Base-by-base conservation (phyloP, 768 basidiomycete species). In the Rhodotorula kratochvilovae region DNA sequence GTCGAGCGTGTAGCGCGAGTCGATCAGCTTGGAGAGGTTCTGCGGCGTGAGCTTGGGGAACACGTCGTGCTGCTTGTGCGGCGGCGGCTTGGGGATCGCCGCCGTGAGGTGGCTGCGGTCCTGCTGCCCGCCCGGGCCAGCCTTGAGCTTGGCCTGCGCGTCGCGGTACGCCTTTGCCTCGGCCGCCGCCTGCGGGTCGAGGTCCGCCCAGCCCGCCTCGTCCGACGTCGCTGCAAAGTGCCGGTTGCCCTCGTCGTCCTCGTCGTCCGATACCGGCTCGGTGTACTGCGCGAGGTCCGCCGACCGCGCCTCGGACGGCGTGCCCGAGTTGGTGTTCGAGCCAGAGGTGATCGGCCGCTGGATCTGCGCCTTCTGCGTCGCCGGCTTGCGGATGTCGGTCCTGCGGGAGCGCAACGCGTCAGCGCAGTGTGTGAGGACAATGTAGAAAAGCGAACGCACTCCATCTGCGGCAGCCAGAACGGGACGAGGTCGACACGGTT, bases 401-500 rank as follows among this genome's bases (percentile, higher is more conserved):
- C 72, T 73, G 61, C 15, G 71, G 71, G 51, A 43, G 27, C 6
- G 5, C 17, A 25, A 23, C 8, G 25, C 23, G 35, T 39, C 36
- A 45, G 58, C n/a, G 1, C 42, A n/a, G 7, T 7, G 39, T 39
- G 21, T 5, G 39, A 21, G 4, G 6, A 19, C 2, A 1, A 29
- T n/a, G 16, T 12, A 23, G 19, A 27, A 6, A 17, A 0, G 25
- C 2, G 13, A 15, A 54, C 69, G 25, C 6, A 68, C 69, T 96
- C 94, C 94, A 97, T 96, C 79, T 98, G 94, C 11, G 94, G 94
- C 12, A 94, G 85, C 96, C 96, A 99, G 84, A 97, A 99, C 12
- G 96, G 96, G 46, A 99, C 90, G 33, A 99, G 85, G 78, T 97
- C 90, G 56, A 97, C 94, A 46, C 95, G 89, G 77, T 90, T 86